Percentiles rank a stretch among this genome's conserved stretches.
Conservation (phyloP, 2,329 filamentous ascomycete genomes). For the Alternaria novae-zelandiae region DNA sequence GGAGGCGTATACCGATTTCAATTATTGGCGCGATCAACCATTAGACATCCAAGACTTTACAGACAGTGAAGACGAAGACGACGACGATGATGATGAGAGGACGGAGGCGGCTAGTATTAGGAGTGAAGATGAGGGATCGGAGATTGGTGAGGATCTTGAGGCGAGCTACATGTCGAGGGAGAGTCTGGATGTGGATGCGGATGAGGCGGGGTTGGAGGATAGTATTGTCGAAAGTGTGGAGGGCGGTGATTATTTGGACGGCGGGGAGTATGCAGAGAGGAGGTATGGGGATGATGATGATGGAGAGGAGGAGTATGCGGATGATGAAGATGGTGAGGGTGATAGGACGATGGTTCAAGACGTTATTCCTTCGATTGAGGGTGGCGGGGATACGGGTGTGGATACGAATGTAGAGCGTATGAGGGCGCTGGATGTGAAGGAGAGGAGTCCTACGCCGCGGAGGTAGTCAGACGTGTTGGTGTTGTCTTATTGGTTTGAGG, state of each 20-base stretch:
- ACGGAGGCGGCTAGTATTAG: constrained; percentile 50
- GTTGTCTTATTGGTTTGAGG: neutral
- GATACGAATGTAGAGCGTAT: constrained; percentile 1
- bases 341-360: constrained; percentile 23
- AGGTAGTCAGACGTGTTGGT: constrained; percentile 1
- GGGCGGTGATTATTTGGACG: constrained; percentile 38
- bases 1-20: constrained; percentile 96
- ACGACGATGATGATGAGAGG: constrained; percentile 49
- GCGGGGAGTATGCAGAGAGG: constrained; percentile 31
- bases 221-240: constrained; percentile 61
- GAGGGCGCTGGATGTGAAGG: constrained; percentile 21
- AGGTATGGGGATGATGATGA: constrained; percentile 30
- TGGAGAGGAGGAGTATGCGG: constrained; percentile 27
- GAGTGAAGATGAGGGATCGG: constrained; percentile 61
- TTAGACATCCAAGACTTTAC: constrained; percentile 89
- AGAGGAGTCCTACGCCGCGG: constrained; percentile 30
- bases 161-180: constrained; percentile 65
- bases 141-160: constrained; percentile 55
- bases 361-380: constrained; percentile 17
- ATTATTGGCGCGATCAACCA: constrained; percentile 88
- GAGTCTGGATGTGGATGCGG: constrained; percentile 55
- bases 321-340: constrained; percentile 35
- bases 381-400: constrained; percentile 5
- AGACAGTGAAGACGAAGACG: constrained; percentile 68
- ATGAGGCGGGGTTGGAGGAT: constrained; percentile 54